Evolutionary conservation across 2,329 filamentous ascomycete species (phyloP).

Genomic region (Calonectria henricotiae): DNA sequence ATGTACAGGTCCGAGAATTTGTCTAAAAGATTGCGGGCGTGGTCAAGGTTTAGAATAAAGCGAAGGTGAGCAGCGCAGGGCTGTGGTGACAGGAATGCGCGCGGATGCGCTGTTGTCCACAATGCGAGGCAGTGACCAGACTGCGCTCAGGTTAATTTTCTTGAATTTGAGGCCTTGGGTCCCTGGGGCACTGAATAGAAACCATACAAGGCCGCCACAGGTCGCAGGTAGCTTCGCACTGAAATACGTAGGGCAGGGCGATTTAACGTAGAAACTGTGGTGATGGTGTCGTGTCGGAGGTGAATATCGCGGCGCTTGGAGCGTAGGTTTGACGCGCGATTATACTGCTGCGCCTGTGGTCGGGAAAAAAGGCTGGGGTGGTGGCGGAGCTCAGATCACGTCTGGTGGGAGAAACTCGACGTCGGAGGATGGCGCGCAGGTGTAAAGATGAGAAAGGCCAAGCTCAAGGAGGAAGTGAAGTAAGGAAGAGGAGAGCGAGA

Average conservation of each 20-base stretch:
- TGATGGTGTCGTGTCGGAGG: slow-evolving; percentile 40
- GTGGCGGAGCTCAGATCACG: slow-evolving; percentile 53
- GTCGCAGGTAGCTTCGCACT: slow-evolving; percentile 34
- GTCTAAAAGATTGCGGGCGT: slow-evolving; percentile 28
- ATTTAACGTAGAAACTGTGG: slow-evolving; percentile 28
- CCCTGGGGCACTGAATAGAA: slow-evolving; percentile 18
- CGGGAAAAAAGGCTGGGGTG: slow-evolving; percentile 45
- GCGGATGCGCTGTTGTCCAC: slow-evolving; percentile 32
- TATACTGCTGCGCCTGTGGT: slow-evolving; percentile 54
- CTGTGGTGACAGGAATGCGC: slow-evolving; percentile 37
- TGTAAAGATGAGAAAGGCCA: slow-evolving; percentile 31
- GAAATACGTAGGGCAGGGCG: slow-evolving; percentile 29
- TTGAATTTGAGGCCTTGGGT: slow-evolving; percentile 23
- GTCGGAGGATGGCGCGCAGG: slow-evolving; percentile 27
- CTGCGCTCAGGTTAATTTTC: slow-evolving; percentile 42
- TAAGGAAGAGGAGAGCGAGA: slow-evolving; percentile 36
- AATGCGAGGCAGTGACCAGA: slow-evolving; percentile 49
- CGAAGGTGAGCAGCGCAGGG: slow-evolving; percentile 27
- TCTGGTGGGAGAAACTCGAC: slow-evolving; percentile 41
- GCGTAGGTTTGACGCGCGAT: slow-evolving; percentile 55
- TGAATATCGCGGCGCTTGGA: slow-evolving; percentile 53
- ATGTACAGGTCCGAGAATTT: slow-evolving; percentile 11
- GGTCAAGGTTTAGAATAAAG: slow-evolving; percentile 21
- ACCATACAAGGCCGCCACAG: slow-evolving; percentile 36
- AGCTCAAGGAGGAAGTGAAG: slow-evolving; percentile 35